Evolutionary conservation across 257 asterid genomes (phyloP).

Genomic region (Nicotiana undulata): DNA sequence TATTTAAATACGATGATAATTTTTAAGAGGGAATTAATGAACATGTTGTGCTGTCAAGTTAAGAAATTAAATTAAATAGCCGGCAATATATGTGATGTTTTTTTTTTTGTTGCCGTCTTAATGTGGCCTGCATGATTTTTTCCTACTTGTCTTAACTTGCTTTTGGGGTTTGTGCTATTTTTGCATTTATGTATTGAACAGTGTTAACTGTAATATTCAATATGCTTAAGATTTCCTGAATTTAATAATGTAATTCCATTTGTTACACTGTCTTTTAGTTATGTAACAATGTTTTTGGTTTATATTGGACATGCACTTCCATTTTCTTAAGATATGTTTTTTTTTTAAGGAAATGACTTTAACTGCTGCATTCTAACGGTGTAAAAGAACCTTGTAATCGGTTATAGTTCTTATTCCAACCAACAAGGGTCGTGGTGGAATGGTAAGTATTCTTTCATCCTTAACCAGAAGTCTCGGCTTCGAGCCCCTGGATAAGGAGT

Average conservation of each 20-base stretch:
- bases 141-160: constrained; percentile 34
- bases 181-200: not conserved
- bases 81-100: constrained; percentile 32
- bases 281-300: constrained; percentile 3
- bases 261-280: not conserved
- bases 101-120: constrained; percentile 38
- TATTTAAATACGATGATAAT: not conserved
- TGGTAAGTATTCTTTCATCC: too few relatives aligned
- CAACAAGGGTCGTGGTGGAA: too few relatives aligned
- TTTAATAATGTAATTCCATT: not conserved
- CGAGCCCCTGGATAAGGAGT: too few relatives aligned
- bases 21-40: not conserved
- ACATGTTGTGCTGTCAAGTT: constrained; percentile 41
- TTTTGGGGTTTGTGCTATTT: constrained; percentile 11
- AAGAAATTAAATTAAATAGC: constrained; percentile 21
- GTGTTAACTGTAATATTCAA: not conserved
- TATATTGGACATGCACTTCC: not conserved
- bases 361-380: too few relatives aligned
- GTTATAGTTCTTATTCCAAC: too few relatives aligned
- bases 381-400: too few relatives aligned
- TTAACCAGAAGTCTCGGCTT: accelerated
- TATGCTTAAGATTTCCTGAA: not conserved
- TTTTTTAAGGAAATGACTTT: too few relatives aligned
- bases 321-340: too few relatives aligned
- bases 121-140: constrained; percentile 37